Conservation (phyloP, 2,329 filamentous ascomycete species). For the Xylaria hypoxylon region DNA sequence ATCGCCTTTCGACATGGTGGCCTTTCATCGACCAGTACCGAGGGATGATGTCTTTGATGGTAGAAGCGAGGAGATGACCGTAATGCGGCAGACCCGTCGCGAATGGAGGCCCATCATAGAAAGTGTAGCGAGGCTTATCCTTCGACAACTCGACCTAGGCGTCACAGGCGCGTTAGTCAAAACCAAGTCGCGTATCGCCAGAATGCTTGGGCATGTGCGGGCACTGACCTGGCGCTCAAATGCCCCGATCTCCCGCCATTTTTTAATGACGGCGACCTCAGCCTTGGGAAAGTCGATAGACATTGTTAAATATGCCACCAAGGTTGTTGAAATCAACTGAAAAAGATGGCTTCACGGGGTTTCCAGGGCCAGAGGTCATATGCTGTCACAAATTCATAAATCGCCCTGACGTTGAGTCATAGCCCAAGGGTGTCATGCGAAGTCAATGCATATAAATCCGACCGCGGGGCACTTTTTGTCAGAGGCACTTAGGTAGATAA, state of each 20-base stretch:
- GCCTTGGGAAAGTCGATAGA: conserved; percentile 93
- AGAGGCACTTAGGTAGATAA: conserved; percentile 34
- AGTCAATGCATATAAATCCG: conserved; percentile 24
- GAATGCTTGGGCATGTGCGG: conserved; percentile 28
- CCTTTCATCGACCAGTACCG: conserved; percentile 99
- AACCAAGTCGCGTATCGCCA: conserved; percentile 24
- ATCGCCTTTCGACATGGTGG: conserved; percentile 88
- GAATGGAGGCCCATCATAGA: conserved; percentile 90
- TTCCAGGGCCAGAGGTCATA: conserved; percentile 13
- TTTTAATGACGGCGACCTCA: conserved; percentile 84
- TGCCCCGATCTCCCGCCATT: conserved; percentile 92
- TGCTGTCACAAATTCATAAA: conserved; percentile 15
- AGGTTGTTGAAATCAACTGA: conserved; percentile 12
- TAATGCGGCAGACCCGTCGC: conserved; percentile 77
- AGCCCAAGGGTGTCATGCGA: conserved; percentile 27
- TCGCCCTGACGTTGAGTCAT: conserved; percentile 34
- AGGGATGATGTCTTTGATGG: conserved; percentile 97
- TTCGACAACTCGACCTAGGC: conserved; percentile 78
- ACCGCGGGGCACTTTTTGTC: conserved; percentile 40
- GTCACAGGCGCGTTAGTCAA: conserved; percentile 33
- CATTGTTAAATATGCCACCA: conserved; percentile 61
- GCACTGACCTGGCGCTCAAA: conserved; percentile 80
- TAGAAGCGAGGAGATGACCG: conserved; percentile 85
- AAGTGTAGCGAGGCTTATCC: conserved; percentile 86
- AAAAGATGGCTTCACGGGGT: conserved; percentile 3